Evolutionary conservation across 176 grass and related monocot genomes (phyloP).

Genomic region (Zoysia japonica): DNA sequence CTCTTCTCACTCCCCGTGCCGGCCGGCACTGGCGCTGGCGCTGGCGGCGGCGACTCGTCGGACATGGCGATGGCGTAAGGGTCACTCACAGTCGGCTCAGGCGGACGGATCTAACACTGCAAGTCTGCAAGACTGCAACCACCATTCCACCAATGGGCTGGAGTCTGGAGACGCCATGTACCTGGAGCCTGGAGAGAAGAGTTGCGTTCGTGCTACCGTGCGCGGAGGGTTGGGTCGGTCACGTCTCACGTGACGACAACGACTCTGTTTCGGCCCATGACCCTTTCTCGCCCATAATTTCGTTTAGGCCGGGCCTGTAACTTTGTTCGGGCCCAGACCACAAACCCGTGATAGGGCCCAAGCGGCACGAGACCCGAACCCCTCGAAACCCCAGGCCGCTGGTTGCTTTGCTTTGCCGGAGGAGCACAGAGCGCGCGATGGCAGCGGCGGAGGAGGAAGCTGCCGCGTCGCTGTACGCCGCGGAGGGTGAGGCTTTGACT

Average conservation of each 20-base stretch:
- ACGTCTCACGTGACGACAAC: background rate
- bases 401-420: conserved; percentile 23
- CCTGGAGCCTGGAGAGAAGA: background rate
- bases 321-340: background rate
- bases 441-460: conserved; percentile 44
- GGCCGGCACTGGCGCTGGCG: conserved; percentile 4
- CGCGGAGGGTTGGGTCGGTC: conserved; percentile 13
- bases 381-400: conserved; percentile 33
- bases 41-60: conserved; percentile 36
- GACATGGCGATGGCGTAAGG: conserved; percentile 52
- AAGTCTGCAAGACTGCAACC: conserved; percentile 9
- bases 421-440: conserved; percentile 23
- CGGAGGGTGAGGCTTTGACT: background rate
- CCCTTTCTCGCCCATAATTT: background rate
- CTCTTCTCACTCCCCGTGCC: conserved; percentile 4
- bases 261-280: background rate
- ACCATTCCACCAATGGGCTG: conserved; percentile 34
- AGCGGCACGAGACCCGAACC: background rate
- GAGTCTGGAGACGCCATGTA: background rate
- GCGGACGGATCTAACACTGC: conserved; percentile 50
- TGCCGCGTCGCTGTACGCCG: conserved; percentile 7
- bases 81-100: conserved; percentile 15
- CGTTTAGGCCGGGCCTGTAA: background rate
- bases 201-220: conserved; percentile 9
- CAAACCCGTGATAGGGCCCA: background rate